Evolutionary conservation across 176 grass and related monocot genomes (phyloP), one percentile per base, ranked within the genome.

Genomic region (Alloteropsis semialata): DNA sequence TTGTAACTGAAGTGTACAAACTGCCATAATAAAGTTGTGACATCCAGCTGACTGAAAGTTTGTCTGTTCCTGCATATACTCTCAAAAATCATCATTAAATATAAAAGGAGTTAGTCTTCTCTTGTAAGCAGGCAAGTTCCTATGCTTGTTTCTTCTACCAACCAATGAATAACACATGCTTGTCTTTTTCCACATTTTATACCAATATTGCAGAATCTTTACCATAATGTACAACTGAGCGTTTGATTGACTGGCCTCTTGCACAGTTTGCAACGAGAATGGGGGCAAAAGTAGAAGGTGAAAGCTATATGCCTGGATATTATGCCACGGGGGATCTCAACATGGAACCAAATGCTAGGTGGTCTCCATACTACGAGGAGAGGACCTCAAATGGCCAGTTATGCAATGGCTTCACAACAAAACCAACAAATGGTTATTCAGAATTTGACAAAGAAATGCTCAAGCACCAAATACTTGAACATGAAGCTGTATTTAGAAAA

Each of bases 401-500:
- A 18, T 85, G 16, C 65, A 80, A 76, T 65, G 87, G 87, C 38
- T 85, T 92, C 87, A 68, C 77, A 51, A 13, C 75, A 79, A 81
- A 71, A 32, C 39, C 55, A 27, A 17, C 80, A 10, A 66, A 81
- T 83, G 77, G 81, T 69, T 87, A 82, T 76, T 83, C 77, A 18
- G 88, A 87, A n/a, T 87, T 81, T 46, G 88, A 96, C 69, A 96
- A 93, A 79, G 89, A 96, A 89, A 90, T 87, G 85, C 77, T 99
- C 59, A 93, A 90, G 76, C 79, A 71, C 65, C 88, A 83, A 59
- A 96, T 99, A 85, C 89, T 99, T 84, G 89, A 93, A 73, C 96
- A 99, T 89, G 96, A 99, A 78, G 87, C 90, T 80, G 85, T 90
- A 76, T 99, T 96, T 77, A 91, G 85, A 81, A 84, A 92, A 71